A percentile compares a stretch with the other conserved stretches of the same genome.
phyloP scores from a whole-genome alignment of 1,284 basidiomycete genomes.

The Pseudozyma hubeiensis region DNA sequence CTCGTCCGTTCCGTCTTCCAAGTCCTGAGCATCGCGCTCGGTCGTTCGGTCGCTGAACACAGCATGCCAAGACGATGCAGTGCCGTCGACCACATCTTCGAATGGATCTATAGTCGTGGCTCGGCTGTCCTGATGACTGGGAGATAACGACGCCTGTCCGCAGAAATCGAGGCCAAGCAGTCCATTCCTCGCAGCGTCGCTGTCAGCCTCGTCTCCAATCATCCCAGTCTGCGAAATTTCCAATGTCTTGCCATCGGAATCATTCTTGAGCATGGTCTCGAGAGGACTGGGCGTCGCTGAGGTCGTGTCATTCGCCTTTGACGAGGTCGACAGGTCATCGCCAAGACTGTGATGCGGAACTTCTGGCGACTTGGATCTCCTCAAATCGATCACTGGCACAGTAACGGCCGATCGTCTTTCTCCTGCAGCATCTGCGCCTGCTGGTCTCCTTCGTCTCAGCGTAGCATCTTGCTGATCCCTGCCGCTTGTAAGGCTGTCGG shows the following conservation, averaged over 20 bases:
- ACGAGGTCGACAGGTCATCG: constrained; percentile 23
- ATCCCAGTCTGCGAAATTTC: neutral
- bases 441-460: constrained; percentile 21
- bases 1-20: constrained; percentile 8
- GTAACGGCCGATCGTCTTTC: neutral
- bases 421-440: neutral
- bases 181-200: constrained; percentile 18
- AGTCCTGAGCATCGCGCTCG: neutral
- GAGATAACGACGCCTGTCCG: neutral
- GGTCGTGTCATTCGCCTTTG: constrained; percentile 12
- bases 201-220: constrained; percentile 1
- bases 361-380: constrained; percentile 23
- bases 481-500: constrained; percentile 3
- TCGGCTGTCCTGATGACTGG: neutral
- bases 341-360: constrained; percentile 33
- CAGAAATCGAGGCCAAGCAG: constrained; percentile 31
- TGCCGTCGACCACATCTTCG: constrained; percentile 25
- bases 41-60: constrained; percentile 25
- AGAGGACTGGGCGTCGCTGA: constrained; percentile 9
- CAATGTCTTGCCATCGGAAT: neutral
- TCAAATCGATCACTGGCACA: constrained; percentile 16
- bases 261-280: constrained; percentile 7
- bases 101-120: constrained; percentile 17
- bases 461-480: neutral
- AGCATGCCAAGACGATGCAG: constrained; percentile 45